These are phyloP conservation scores for Dendrocalamus sinicus DNA, from an alignment of 176 grass and related monocot species.

Conservation along the genomic window DNA sequence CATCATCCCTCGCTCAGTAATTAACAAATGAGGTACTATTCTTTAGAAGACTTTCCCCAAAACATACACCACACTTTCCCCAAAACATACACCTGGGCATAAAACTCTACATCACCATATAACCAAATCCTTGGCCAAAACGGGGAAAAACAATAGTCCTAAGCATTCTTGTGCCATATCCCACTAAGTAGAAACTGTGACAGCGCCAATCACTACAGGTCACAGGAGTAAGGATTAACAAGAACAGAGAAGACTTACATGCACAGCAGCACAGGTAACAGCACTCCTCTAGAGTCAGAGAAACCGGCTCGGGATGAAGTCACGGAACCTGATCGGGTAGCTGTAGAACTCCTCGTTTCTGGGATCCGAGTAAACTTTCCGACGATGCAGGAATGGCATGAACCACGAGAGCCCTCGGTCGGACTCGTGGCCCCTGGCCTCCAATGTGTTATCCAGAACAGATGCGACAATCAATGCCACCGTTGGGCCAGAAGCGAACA, in stretches of 20 bases:
- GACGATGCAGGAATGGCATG: slow-evolving; percentile 52
- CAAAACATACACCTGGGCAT: not conserved
- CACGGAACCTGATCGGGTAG: slow-evolving; percentile 69
- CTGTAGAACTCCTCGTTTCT: slow-evolving; percentile 92
- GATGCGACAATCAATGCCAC: slow-evolving; percentile 73
- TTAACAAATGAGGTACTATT: slow-evolving; percentile 35
- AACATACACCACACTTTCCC: slow-evolving; percentile 3
- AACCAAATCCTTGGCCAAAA: slow-evolving; percentile 23
- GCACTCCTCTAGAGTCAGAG: slow-evolving; percentile 21
- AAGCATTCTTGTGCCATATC: slow-evolving; percentile 53
- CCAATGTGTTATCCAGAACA: slow-evolving; percentile 77
- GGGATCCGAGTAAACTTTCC: slow-evolving; percentile 53
- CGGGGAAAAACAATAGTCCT: not conserved
- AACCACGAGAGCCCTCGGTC: slow-evolving; percentile 91
- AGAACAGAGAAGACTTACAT: slow-evolving; percentile 60
- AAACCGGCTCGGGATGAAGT: slow-evolving; percentile 59
- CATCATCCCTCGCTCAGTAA: not conserved
- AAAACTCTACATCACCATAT: slow-evolving; percentile 41
- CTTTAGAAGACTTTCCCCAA: slow-evolving; percentile 8
- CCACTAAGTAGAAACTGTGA: slow-evolving; percentile 25
- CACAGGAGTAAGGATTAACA: slow-evolving; percentile 44
- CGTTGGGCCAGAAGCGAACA: slow-evolving; percentile 76
- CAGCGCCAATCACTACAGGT: slow-evolving; percentile 28
- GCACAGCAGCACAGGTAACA: slow-evolving; percentile 27
- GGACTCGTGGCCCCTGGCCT: slow-evolving; percentile 24